These are phyloP conservation scores for Populus simonii DNA, from an alignment of 345 rosid species.

Conservation along the genomic window DNA sequence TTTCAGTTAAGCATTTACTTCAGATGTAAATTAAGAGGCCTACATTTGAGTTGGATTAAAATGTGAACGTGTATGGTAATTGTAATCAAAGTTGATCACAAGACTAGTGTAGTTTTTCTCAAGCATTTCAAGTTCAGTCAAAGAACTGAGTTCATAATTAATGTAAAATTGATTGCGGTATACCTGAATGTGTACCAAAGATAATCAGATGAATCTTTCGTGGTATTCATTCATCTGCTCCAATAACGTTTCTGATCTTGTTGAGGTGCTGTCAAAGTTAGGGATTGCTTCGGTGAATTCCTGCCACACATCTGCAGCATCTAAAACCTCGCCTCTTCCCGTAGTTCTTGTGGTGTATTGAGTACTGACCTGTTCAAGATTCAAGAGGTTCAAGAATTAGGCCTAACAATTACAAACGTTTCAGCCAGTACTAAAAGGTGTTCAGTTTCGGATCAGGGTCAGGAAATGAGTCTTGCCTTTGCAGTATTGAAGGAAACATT, in stretches of 20 bases:
- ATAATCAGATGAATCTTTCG: slow-evolving; percentile 77
- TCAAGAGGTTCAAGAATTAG: too few species aligned
- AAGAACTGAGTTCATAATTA: not conserved
- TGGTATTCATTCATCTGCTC: slow-evolving; percentile 63
- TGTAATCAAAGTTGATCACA: too few species aligned
- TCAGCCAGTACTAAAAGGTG: too few species aligned
- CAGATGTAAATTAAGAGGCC: too few species aligned
- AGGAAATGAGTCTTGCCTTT: slow-evolving; percentile 36
- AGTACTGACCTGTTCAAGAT: slow-evolving; percentile 42
- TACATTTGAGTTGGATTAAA: too few species aligned
- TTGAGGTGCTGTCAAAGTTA: slow-evolving; percentile 40
- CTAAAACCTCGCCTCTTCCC: slow-evolving; percentile 1
- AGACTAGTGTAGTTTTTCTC: too few species aligned
- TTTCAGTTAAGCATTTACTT: too few species aligned
- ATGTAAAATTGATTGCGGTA: not conserved
- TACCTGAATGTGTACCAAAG: slow-evolving; percentile 77
- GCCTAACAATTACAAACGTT: too few species aligned
- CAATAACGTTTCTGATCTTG: slow-evolving; percentile 48
- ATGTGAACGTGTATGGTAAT: too few species aligned
- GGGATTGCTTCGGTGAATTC: slow-evolving; percentile 53
- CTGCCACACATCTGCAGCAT: slow-evolving; percentile 40
- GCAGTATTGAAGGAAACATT: slow-evolving; percentile 66
- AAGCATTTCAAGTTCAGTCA: not conserved
- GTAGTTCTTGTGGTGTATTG: slow-evolving; percentile 49
- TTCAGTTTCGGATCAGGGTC: not conserved